Percentiles rank a stretch among this genome's conserved stretches.
Evolutionary conservation across 805 yeast genomes (phyloP).

Genomic region (Ogataea nakhonphanomensis): DNA sequence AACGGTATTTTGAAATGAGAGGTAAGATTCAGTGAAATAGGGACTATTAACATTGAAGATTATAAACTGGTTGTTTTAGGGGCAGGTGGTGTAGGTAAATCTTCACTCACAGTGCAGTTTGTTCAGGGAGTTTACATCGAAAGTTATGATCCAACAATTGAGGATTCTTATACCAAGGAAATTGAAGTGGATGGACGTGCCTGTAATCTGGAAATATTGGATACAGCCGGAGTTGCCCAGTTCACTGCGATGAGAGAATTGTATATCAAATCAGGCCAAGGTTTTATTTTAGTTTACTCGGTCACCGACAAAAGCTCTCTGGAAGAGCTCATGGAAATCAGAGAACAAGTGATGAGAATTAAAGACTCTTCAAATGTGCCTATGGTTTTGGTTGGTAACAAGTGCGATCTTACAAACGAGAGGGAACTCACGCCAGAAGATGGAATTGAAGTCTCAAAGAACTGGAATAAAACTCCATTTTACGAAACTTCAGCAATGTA

Average conservation of each 20-base stretch:
- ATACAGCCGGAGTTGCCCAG: conserved; percentile 73
- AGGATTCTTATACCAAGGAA: conserved; percentile 89
- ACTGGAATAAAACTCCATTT: conserved; percentile 88
- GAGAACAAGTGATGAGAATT: conserved; percentile 81
- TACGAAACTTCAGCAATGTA: conserved; percentile 93
- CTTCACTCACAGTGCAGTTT: conserved; percentile 88
- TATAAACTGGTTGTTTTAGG: conserved; percentile 90
- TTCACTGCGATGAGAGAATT: conserved; percentile 94
- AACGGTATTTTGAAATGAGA: conserved; percentile 1
- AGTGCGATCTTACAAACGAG: conserved; percentile 76
- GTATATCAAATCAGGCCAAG: conserved; percentile 84
- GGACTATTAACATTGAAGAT: conserved; percentile 39
- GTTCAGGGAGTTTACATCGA: conserved; percentile 89
- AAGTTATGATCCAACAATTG: conserved; percentile 94
- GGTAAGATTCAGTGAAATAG: not conserved
- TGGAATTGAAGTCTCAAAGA: conserved; percentile 77
- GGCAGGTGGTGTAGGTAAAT: conserved; percentile 97
- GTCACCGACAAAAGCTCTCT: conserved; percentile 64
- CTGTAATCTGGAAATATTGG: conserved; percentile 75
- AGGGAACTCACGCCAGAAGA: conserved; percentile 76
- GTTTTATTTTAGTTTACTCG: conserved; percentile 54
- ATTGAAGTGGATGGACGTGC: conserved; percentile 85
- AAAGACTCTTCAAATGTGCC: conserved; percentile 78
- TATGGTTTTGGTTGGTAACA: conserved; percentile 87
- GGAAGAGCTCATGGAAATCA: conserved; percentile 69